A percentile compares a stretch with the other conserved stretches of the same genome.
Conservation (phyloP, 768 basidiomycete species). For the Tylopilus sp. region DNA sequence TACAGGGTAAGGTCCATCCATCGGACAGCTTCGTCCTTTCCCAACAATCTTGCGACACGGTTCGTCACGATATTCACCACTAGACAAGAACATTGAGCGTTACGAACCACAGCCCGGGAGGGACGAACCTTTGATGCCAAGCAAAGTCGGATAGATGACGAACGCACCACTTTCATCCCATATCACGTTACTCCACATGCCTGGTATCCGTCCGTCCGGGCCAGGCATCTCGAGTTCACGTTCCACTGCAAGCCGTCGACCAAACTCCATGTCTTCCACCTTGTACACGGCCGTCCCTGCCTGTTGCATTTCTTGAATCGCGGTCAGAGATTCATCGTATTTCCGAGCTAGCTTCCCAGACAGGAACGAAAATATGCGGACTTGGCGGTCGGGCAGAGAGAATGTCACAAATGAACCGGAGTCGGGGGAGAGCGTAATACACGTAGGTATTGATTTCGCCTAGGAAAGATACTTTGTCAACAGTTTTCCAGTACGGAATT, state of each 20-base stretch:
- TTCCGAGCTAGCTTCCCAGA: conserved; percentile 86
- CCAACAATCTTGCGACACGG: conserved; percentile 80
- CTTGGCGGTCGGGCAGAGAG: conserved; percentile 89
- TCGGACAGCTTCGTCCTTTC: conserved; percentile 91
- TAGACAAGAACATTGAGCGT: conserved; percentile 27
- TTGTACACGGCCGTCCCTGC: conserved; percentile 90
- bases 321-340: conserved; percentile 91
- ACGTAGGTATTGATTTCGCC: conserved; percentile 91
- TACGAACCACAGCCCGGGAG: not conserved
- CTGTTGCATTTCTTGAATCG: conserved; percentile 98
- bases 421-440: conserved; percentile 87
- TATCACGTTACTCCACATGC: conserved; percentile 82
- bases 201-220: conserved; percentile 67
- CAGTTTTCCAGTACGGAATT: not conserved
- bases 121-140: conserved; percentile 87
- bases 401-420: conserved; percentile 89
- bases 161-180: conserved; percentile 99
- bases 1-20: conserved; percentile 88
- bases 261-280: conserved; percentile 99
- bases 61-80: conserved; percentile 96
- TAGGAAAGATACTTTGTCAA: conserved; percentile 29
- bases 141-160: conserved; percentile 85
- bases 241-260: conserved; percentile 90
- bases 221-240: conserved; percentile 84
- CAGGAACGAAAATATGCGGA: conserved; percentile 91